A percentile compares a stretch with the other conserved stretches of the same genome.
These are phyloP conservation scores for Orbilia oligospora DNA, from an alignment of 2,329 filamentous ascomycete species.

Conservation along the genomic window DNA sequence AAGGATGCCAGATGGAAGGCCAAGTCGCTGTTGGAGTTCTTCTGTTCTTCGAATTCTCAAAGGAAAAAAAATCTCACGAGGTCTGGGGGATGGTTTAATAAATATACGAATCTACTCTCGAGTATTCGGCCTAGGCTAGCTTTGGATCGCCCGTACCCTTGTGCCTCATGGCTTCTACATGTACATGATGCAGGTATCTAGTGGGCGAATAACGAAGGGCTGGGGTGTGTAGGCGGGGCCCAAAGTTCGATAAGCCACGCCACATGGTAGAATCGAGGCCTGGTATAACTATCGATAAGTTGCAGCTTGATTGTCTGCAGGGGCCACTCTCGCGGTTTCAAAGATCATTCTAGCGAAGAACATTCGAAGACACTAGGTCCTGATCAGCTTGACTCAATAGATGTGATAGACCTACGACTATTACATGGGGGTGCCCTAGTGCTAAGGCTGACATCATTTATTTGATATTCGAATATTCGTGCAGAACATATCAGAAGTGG, in stretches of 20 bases:
- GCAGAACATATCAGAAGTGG: constrained; percentile 44
- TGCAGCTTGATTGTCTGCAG: constrained; percentile 61
- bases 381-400: constrained; percentile 55
- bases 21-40: constrained; percentile 46
- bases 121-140: constrained; percentile 15
- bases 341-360: constrained; percentile 40
- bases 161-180: constrained; percentile 41
- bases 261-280: constrained; percentile 35
- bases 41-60: constrained; percentile 52
- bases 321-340: constrained; percentile 53
- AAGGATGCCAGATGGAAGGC: constrained; percentile 36
- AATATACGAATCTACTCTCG: constrained; percentile 23
- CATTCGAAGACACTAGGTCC: constrained; percentile 20
- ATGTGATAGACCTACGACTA: constrained; percentile 27
- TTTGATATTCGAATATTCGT: constrained; percentile 45
- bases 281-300: constrained; percentile 35
- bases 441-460: constrained; percentile 60
- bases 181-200: constrained; percentile 34
- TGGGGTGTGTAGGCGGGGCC: constrained; percentile 25
- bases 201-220: constrained; percentile 22
- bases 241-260: constrained; percentile 51
- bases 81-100: constrained; percentile 38
- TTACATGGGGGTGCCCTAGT: constrained; percentile 46
- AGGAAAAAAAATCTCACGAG: constrained; percentile 36
- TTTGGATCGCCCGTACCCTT: constrained; percentile 26